Base-by-base conservation (phyloP, 108 stramenopile genomes). In the Nitzschia sp. region DNA sequence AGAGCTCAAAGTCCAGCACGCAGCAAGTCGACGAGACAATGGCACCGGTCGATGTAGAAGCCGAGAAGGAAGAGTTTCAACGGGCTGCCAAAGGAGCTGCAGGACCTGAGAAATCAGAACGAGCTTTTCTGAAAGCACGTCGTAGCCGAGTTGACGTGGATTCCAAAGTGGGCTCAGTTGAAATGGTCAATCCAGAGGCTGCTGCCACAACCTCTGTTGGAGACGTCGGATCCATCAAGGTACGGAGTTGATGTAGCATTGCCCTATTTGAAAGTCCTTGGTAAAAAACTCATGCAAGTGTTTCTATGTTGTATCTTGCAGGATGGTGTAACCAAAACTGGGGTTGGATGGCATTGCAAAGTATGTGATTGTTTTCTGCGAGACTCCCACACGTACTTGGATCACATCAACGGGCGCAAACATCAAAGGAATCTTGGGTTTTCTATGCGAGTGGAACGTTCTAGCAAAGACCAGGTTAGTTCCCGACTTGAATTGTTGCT, bases 361-460 rank as follows among this genome's bases (percentile, higher is more conserved):
- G 95, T 96, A 7, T 98, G 97, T 76, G 95, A 96, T 67, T 97
- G 96, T 62, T 89, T 93, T 63, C 54, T 98, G 46, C 94, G 94
- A 65, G 97, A 98, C 70, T 90, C 88, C 17, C 76, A 87, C 34
- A 90, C 92, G 26, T 98, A 98, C 59, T 69, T 98, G 38, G 97
- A 97, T 82, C 97, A 98, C 70, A 93, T 97, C 62, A 77, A 77
- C 53, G 69, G 97, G 46, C 88, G 89, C 66, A 98, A 98, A 62
- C 97, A 98, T 82, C 96, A 97, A 73, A 72, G 91, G 12, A 86
- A 91, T 44, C 69, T 98, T 26, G 97, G 97, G 39, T 98, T 84
- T 69, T 85, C 93, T 41, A 97, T 97, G 97, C 78, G 93, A 51
- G 91, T 94, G 2, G 95, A 96, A 81, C 79, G 90, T 63, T 92